Conservation (phyloP, 192 early-diverging fungal genomes). For the Gryganskiella cystojenkinii region DNA sequence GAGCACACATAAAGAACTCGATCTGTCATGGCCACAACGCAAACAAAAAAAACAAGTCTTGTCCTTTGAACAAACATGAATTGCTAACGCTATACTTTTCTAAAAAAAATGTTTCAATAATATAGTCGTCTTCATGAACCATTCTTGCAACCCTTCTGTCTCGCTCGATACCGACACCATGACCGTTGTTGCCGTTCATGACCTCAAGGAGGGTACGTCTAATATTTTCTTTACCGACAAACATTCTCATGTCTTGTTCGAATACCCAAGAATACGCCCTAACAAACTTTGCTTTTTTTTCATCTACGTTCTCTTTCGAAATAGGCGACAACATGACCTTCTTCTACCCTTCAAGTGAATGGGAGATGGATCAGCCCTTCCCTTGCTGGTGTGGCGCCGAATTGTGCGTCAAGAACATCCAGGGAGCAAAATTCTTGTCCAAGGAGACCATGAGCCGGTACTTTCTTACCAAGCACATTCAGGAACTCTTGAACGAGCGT, state of each 20-base stretch:
- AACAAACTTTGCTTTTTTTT: no score
- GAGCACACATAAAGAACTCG: no score
- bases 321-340: conserved; percentile 63
- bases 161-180: conserved; percentile 55
- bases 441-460: conserved; percentile 54
- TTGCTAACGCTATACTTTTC: neutral
- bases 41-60: neutral
- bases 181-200: conserved; percentile 56
- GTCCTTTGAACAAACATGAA: neutral
- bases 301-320: neutral
- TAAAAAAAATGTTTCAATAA: neutral
- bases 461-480: conserved; percentile 59
- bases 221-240: no score
- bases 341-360: conserved; percentile 72
- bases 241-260: no score
- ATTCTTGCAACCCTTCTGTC: conserved; percentile 60
- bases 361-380: conserved; percentile 74
- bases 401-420: conserved; percentile 61
- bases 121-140: conserved; percentile 61
- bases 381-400: conserved; percentile 65
- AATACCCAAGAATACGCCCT: no score
- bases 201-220: conserved; percentile 55
- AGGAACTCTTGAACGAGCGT: conserved; percentile 47
- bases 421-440: conserved; percentile 60
- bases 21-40: neutral